Conservation (phyloP, 129 eudicot genomes). For the Oenanthe sinensis region DNA sequence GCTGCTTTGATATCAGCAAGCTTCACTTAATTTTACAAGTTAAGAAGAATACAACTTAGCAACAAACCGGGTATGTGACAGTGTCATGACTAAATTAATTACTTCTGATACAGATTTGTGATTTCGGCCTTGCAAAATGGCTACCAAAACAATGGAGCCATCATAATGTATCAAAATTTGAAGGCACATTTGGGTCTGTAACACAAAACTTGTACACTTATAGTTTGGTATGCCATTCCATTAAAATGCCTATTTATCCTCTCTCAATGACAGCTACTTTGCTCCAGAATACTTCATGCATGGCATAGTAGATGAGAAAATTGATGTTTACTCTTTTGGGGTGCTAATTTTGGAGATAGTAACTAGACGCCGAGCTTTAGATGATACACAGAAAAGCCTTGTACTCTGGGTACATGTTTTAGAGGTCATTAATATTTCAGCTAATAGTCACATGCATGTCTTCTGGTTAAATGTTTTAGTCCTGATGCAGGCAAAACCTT, state of each 20-base stretch:
- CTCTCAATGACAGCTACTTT: constrained; percentile 41
- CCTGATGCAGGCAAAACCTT: constrained; percentile 57
- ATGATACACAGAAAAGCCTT: constrained; percentile 54
- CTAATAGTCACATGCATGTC: not conserved
- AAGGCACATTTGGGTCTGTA: constrained; percentile 91
- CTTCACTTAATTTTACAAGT: not conserved
- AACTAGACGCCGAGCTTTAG: constrained; percentile 63
- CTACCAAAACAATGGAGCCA: constrained; percentile 77
- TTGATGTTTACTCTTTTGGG: constrained; percentile 65
- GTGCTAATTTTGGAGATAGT: constrained; percentile 70
- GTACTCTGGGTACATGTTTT: constrained; percentile 50
- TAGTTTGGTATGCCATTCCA: not conserved
- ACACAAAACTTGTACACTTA: constrained; percentile 3
- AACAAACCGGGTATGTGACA: not conserved
- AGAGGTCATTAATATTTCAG: not conserved
- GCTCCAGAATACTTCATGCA: constrained; percentile 81
- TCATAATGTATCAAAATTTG: constrained; percentile 53
- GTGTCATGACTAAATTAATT: constrained; percentile 9
- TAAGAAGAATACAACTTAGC: no score
- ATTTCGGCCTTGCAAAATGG: constrained; percentile 93
- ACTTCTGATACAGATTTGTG: constrained; percentile 52
- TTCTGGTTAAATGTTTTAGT: constrained; percentile 1
- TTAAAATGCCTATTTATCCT: constrained; percentile 13
- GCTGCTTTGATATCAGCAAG: not conserved
- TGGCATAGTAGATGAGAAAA: constrained; percentile 78